Conservation (phyloP, 2,329 filamentous ascomycete genomes). For the Fusarium tanahbumbuense region DNA sequence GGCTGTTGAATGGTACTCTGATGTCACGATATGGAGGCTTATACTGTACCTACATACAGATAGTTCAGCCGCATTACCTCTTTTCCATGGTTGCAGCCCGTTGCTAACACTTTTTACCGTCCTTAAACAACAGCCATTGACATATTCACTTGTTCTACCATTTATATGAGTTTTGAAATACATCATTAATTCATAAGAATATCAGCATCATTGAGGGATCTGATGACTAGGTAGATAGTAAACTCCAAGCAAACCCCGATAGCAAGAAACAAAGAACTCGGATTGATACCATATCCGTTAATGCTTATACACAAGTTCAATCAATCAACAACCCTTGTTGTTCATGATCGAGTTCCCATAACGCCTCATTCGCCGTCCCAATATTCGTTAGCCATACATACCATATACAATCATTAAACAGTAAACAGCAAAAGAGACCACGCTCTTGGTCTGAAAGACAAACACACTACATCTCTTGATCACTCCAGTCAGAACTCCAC, state of each 20-base stretch:
- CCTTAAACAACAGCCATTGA: not conserved
- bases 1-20: not conserved
- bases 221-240: not conserved
- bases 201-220: not conserved
- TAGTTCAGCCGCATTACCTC: not conserved
- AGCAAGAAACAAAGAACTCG: not conserved
- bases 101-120: not conserved
- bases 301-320: constrained; percentile 13
- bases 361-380: constrained; percentile 34
- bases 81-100: not conserved
- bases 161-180: not conserved
- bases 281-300: not conserved
- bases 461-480: constrained; percentile 7
- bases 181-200: constrained; percentile 2
- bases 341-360: constrained; percentile 8
- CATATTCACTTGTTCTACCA: not conserved
- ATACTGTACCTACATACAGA: not conserved
- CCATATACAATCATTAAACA: constrained; percentile 9
- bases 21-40: not conserved
- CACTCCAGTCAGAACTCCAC: constrained; percentile 19
- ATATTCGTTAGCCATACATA: constrained; percentile 28
- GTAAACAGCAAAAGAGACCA: not conserved
- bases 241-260: not conserved
- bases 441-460: not conserved
- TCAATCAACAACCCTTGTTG: constrained; percentile 10